phyloP scores from a whole-genome alignment of 345 rosid genomes.

The Acer saccharum region DNA sequence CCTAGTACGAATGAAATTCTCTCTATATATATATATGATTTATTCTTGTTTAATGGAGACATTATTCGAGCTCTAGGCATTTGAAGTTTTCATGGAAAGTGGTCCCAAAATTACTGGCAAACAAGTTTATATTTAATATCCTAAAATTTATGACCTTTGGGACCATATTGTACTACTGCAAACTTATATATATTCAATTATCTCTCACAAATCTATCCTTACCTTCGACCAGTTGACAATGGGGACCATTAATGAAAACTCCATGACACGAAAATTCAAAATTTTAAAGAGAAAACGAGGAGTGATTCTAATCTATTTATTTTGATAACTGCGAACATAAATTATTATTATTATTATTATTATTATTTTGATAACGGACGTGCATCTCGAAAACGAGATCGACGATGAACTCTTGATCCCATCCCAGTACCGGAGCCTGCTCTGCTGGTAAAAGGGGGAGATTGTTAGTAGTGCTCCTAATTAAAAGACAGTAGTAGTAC shows the following conservation, averaged over 20 bases:
- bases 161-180: conserved; percentile 25
- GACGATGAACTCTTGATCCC: background rate
- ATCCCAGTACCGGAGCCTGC: conserved; percentile 4
- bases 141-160: conserved; percentile 16
- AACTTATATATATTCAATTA: background rate
- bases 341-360: background rate
- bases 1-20: conserved; percentile 15
- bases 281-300: background rate
- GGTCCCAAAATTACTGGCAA: conserved; percentile 25
- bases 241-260: conserved; percentile 33
- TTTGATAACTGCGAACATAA: background rate
- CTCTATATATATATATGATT: conserved; percentile 1
- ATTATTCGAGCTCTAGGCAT: background rate
- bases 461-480: background rate
- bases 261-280: background rate
- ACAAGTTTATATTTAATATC: conserved; percentile 2
- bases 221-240: background rate
- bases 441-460: background rate
- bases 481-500: conserved; percentile 18
- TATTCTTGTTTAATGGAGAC: conserved; percentile 12
- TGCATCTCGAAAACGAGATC: conserved; percentile 23
- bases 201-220: background rate
- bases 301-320: background rate
- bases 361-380: background rate
- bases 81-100: conserved; percentile 21